These are phyloP conservation scores for Pestalotiopsis sp. DNA, from an alignment of 2,329 filamentous ascomycete genomes.

Conservation along the genomic window DNA sequence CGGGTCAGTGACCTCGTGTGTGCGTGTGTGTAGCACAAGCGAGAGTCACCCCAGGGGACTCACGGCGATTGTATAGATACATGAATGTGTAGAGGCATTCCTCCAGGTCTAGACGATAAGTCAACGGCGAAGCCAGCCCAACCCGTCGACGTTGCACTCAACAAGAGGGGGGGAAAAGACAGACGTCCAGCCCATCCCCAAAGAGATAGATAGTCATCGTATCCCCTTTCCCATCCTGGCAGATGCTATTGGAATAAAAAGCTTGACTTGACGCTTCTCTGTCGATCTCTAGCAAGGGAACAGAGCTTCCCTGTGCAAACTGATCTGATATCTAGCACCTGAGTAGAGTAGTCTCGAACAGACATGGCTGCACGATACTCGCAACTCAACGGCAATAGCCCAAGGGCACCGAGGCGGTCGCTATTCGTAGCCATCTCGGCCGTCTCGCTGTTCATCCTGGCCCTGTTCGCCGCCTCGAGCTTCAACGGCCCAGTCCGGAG, in stretches of 20 bases:
- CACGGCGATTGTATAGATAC: conserved; percentile 1
- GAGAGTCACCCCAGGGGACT: neutral
- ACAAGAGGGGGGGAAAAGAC: conserved; percentile 11
- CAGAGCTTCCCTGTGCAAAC: neutral
- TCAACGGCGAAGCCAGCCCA: conserved; percentile 4
- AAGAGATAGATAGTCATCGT: too few species aligned
- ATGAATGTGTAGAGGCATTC: conserved; percentile 10
- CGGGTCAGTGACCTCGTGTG: neutral
- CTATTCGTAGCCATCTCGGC: conserved; percentile 29
- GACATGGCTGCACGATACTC: conserved; percentile 14
- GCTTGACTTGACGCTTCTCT: neutral
- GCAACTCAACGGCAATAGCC: conserved; percentile 13
- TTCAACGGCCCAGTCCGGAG: conserved; percentile 11
- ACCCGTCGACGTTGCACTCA: conserved; percentile 23
- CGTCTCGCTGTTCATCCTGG: conserved; percentile 37
- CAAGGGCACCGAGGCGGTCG: conserved; percentile 25
- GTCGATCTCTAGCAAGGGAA: neutral
- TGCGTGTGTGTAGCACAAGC: neutral
- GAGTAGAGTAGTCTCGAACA: neutral
- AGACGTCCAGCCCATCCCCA: neutral
- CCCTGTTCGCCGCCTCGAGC: conserved; percentile 30
- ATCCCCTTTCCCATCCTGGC: neutral
- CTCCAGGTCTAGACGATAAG: neutral
- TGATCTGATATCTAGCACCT: neutral
- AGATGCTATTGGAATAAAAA: conserved; percentile 3